These are phyloP conservation scores for Anaeromyces robustus DNA, from an alignment of 192 early-diverging fungal species.

Conservation along the genomic window DNA sequence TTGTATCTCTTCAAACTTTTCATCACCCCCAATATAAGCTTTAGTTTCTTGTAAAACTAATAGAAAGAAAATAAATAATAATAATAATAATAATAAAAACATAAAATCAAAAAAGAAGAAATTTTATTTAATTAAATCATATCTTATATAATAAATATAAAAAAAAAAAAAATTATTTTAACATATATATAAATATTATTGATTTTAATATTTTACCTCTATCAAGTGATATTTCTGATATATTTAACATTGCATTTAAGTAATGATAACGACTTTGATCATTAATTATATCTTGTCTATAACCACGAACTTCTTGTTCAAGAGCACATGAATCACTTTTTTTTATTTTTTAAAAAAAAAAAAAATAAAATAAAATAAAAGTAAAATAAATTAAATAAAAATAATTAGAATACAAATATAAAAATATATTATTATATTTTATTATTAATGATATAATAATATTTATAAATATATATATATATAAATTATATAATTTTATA, in stretches of 20 bases:
- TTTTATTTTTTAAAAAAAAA: neutral
- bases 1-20: slow-evolving; percentile 25
- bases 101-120: too few species aligned
- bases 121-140: too few species aligned
- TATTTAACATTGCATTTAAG: slow-evolving; percentile 15
- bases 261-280: slow-evolving; percentile 31
- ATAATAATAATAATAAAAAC: too few species aligned
- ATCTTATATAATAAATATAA: neutral
- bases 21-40: slow-evolving; percentile 46
- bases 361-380: too few species aligned
- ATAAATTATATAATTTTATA: neutral
- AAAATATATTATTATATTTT: neutral
- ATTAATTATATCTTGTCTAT: slow-evolving; percentile 22
- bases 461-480: too few species aligned
- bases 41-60: slow-evolving; percentile 43
- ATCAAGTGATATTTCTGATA: slow-evolving; percentile 25
- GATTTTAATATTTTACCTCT: slow-evolving; percentile 14
- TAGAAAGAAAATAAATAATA: too few species aligned
- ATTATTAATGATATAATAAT: neutral
- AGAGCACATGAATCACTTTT: slow-evolving; percentile 23
- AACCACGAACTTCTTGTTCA: slow-evolving; percentile 22
- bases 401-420: neutral
- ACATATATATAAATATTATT: slow-evolving; percentile 1
- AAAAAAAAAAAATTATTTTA: neutral
- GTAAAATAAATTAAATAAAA: neutral